Evolutionary conservation across 306 rosid species (phyloP).

Genomic region (Cucurbita moschata): DNA sequence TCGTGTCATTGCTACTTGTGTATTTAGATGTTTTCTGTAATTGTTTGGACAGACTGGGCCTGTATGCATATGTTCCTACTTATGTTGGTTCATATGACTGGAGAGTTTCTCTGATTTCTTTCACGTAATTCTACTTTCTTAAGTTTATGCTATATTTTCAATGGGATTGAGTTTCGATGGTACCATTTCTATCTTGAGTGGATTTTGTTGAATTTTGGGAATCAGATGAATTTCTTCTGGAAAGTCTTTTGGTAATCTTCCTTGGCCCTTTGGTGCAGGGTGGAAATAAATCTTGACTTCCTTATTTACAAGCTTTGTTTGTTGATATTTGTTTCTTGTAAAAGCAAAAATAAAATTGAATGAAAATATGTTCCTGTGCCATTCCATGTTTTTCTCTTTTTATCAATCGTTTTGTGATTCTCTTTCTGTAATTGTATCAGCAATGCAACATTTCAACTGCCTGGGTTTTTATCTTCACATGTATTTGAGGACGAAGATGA

Average conservation of each 20-base stretch:
- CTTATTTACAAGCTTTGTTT: not conserved
- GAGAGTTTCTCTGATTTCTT: not conserved
- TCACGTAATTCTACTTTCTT: not conserved
- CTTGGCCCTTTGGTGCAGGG: not conserved
- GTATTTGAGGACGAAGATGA: slow-evolving; percentile 85
- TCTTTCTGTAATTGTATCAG: slow-evolving; percentile 26
- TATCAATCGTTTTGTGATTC: not conserved
- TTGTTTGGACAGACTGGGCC: not conserved
- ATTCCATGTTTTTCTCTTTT: not conserved
- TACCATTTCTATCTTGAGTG: not conserved
- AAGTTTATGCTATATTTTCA: not conserved
- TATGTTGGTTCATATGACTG: not conserved
- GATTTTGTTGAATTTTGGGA: not conserved
- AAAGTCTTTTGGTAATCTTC: not conserved
- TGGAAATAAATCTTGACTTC: not conserved
- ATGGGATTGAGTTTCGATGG: not conserved
- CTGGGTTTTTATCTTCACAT: slow-evolving; percentile 66
- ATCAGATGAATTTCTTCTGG: not conserved
- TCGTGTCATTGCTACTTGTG: too few relatives aligned
- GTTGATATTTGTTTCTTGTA: not conserved
- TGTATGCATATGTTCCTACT: not conserved
- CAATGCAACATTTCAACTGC: slow-evolving; percentile 94
- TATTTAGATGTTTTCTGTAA: not conserved
- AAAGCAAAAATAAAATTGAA: not conserved
- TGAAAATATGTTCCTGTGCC: not conserved